phyloP scores from a whole-genome alignment of 495 filamentous ascomycete genomes.

The Daldinia concentrica region DNA sequence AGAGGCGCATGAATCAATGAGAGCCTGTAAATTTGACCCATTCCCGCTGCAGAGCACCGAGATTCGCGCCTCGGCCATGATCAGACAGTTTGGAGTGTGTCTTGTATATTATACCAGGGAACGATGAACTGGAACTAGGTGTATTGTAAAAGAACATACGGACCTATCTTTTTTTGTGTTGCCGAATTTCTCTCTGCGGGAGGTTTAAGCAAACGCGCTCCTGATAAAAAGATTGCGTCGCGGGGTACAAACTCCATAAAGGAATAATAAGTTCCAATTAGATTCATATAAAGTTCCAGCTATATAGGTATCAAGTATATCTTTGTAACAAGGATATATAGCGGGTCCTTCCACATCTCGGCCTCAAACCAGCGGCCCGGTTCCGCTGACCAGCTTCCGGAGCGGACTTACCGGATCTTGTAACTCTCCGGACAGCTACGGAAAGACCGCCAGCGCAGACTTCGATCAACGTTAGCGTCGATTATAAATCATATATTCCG shows the following conservation, averaged over 20 bases:
- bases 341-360: not conserved
- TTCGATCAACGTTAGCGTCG: not conserved
- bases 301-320: slow-evolving; percentile 6
- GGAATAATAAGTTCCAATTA: slow-evolving; percentile 21
- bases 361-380: not conserved
- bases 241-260: slow-evolving; percentile 28
- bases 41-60: slow-evolving; percentile 66
- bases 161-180: not conserved
- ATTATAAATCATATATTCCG: not conserved
- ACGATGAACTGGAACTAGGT: not conserved
- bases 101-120: slow-evolving; percentile 13
- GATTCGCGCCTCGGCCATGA: slow-evolving; percentile 50
- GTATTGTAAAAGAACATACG: slow-evolving; percentile 1
- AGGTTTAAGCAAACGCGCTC: not conserved
- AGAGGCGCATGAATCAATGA: slow-evolving; percentile 76
- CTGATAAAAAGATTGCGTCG: slow-evolving; percentile 24
- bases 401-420: not conserved
- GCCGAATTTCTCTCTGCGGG: not conserved
- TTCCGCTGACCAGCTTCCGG: not conserved
- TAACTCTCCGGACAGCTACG: not conserved
- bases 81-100: not conserved
- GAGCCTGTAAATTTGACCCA: slow-evolving; percentile 89
- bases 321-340: not conserved
- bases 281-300: not conserved
- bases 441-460: not conserved